Conservation (phyloP, 208 protist genomes). For the Trypanosoma congolense region DNA sequence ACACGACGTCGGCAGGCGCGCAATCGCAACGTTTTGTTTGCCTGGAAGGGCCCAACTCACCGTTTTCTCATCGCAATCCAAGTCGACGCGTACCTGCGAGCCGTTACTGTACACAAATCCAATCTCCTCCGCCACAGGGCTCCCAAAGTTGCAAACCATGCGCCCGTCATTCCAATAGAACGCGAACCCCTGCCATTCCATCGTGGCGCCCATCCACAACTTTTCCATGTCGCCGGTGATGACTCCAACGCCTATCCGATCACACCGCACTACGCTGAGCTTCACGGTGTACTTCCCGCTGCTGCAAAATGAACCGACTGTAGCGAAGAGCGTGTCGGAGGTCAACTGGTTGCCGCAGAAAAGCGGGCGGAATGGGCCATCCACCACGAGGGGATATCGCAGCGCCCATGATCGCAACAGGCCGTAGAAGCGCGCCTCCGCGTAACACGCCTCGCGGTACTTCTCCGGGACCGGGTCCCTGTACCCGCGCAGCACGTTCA, state of each 20-base stretch:
- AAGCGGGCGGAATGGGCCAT: conserved; percentile 34
- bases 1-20: conserved; percentile 37
- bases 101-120: conserved; percentile 28
- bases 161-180: conserved; percentile 73
- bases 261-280: conserved; percentile 47
- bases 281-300: conserved; percentile 38
- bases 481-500: conserved; percentile 70
- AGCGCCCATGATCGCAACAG: conserved; percentile 36
- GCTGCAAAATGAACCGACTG: conserved; percentile 40
- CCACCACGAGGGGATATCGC: conserved; percentile 16
- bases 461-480: conserved; percentile 29
- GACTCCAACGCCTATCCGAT: conserved; percentile 46
- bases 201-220: conserved; percentile 8
- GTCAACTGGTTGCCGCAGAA: conserved; percentile 28
- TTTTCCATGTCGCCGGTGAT: conserved; percentile 17
- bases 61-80: conserved; percentile 48
- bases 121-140: conserved; percentile 25
- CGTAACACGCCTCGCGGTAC: conserved; percentile 33
- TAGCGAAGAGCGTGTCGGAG: conserved; percentile 37
- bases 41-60: conserved; percentile 50
- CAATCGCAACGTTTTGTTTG: conserved; percentile 40
- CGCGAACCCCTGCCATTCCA: conserved; percentile 18
- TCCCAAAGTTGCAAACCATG: conserved; percentile 42
- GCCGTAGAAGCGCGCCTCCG: conserved; percentile 54
- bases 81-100: conserved; percentile 32